Base-by-base conservation (phyloP, 75 land plant species). In the Azolla pinnata region DNA sequence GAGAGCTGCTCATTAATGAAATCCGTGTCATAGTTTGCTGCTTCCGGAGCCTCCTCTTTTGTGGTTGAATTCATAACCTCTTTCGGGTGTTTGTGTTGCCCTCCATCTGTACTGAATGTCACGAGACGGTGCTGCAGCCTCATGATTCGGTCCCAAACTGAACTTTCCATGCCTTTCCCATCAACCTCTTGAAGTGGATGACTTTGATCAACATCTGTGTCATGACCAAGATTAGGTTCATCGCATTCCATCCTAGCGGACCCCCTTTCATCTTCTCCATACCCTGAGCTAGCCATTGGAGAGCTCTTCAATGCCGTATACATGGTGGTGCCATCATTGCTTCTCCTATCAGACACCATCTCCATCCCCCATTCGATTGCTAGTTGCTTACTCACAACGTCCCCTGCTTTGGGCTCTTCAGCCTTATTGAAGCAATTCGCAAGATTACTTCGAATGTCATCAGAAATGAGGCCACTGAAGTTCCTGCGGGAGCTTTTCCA, bases 121-220 rank as follows among this genome's bases (percentile, higher is more conserved):
- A 25, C 54, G 27, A 52, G 54, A 12, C 54, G 54, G 54, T 52
- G 54, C 28, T 52, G 29, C 24, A 52, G 54, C 29, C 27, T 52
- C 54, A 25, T 52, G 2, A 52, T 52, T 26, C 54, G 54, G 12
- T 52, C 54, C 54, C 54, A 52, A 14, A 52, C 2, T 2, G 54
- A 52, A 9, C 29, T 27, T 5, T 5, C 40, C 12, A 12, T 35
- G 12, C 12, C 40, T 5, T 35, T 35, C 40, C 12, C 12, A 5
- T 5, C 40, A 35, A 12, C 5, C 12, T 12, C 40, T 35, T 5
- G 40, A 35, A n/a, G n/a, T 35, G 5, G 40, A 5, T 12, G 12
- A 26, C 29, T 52, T 27, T 52, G 54, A 26, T 52, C 54, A 24
- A n/a, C n/a, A n/a, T 46, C 49, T 46, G 17, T 46, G 49, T 2